Evolutionary conservation across 441 rosid genomes (phyloP), one percentile per base, ranked within the genome.

Genomic region (Hypseocharis bilobata): DNA sequence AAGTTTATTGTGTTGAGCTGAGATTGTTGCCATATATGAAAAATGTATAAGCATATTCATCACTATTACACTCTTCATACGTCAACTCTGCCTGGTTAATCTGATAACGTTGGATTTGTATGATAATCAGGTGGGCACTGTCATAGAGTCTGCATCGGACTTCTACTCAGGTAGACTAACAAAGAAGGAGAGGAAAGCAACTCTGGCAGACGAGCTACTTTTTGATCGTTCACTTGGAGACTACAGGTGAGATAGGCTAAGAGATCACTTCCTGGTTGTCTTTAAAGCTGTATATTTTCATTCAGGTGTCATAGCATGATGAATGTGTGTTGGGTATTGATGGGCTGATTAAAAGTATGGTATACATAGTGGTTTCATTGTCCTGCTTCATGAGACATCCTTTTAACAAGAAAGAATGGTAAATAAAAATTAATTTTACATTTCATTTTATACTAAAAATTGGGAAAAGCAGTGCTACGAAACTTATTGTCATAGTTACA

Each of bases 191-290:
- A 93, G 95, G 74, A 93, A 83, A 76, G 56, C 83, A 20, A 83
- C 81, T 61, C 78, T 90, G 68, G 92, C 96, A 3, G 97, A 93
- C 10, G 97, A 90, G 75, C 77, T 92, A 70, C 83, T 90, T 51
- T 77, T 85, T 66, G 92, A 90, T 70, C 76, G 74, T 25, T 60
- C 60, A 30, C 64, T 76, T 60, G 62, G 69, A 54, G 78, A 83
- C 11, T 90, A 88, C 88, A 85, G 96, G 98, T 86, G 71, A 64
- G 68, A 38, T 63, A 7, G 7, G 0, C 10, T n/a, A 49, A 5
- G 11, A 47, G 25, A n/a, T 17, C 19, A 47, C 1, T 47, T 47
- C 25, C n/a, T n/a, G n/a, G n/a, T n/a, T n/a, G n/a, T n/a, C n/a
- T n/a, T 47, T 47, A 17, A 47, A 47, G n/a, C n/a, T n/a, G n/a